A percentile compares a stretch with the other conserved stretches of the same genome.
Evolutionary conservation across 2,329 filamentous ascomycete species (phyloP).

Genomic region (Aspergillus chevalieri): DNA sequence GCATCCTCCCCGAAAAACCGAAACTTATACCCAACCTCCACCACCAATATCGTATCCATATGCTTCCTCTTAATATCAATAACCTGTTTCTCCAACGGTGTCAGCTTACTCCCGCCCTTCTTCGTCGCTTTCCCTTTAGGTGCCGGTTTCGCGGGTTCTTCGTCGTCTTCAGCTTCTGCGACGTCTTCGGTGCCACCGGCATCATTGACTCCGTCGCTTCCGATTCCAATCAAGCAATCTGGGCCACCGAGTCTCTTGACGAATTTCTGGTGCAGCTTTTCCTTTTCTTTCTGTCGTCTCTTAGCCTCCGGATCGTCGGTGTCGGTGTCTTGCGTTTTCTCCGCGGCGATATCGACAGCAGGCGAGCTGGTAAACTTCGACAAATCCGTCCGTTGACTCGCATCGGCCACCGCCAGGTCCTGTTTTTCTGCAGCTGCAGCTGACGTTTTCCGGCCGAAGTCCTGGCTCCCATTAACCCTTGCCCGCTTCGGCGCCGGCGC

Average conservation of each 20-base stretch:
- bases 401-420: slow-evolving; percentile 17
- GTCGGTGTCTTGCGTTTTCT: slow-evolving; percentile 24
- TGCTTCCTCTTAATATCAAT: slow-evolving; percentile 90
- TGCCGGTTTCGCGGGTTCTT: slow-evolving; percentile 41
- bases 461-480: slow-evolving; percentile 18
- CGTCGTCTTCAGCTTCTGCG: slow-evolving; percentile 52
- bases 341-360: slow-evolving; percentile 31
- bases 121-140: slow-evolving; percentile 50
- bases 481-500: slow-evolving; percentile 38
- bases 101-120: slow-evolving; percentile 76
- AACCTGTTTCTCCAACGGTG: slow-evolving; percentile 88
- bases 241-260: slow-evolving; percentile 84
- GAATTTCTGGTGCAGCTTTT: slow-evolving; percentile 73
- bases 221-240: slow-evolving; percentile 67
- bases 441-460: not conserved
- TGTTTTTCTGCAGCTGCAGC: slow-evolving; percentile 1
- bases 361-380: slow-evolving; percentile 54
- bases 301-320: slow-evolving; percentile 22
- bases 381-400: slow-evolving; percentile 49
- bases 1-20: slow-evolving; percentile 96
- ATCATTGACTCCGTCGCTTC: slow-evolving; percentile 53
- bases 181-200: slow-evolving; percentile 52
- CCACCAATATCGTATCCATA: slow-evolving; percentile 79
- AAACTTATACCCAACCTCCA: slow-evolving; percentile 98
- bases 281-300: slow-evolving; percentile 53